Evolutionary conservation across 768 basidiomycete species (phyloP).

Genomic region (Saitozyma podzolica): DNA sequence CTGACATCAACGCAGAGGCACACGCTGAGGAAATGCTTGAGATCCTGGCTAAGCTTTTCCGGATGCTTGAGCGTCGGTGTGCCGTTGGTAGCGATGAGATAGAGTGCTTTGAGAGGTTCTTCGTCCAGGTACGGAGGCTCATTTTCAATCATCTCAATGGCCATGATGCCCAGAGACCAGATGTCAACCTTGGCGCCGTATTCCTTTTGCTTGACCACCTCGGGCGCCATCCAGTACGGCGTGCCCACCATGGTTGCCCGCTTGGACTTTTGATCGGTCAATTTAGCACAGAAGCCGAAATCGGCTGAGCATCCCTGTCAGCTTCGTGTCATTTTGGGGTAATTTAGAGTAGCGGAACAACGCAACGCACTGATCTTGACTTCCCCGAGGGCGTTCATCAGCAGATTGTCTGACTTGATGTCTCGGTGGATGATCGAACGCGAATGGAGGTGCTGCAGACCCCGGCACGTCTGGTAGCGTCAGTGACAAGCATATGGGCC

Average conservation of each 20-base stretch:
- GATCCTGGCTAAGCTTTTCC: conserved; percentile 82
- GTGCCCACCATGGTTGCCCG: conserved; percentile 98
- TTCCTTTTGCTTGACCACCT: conserved; percentile 95
- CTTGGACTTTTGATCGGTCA: conserved; percentile 95
- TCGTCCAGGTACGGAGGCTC: conserved; percentile 96
- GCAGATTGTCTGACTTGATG: conserved; percentile 94
- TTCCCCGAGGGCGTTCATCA: conserved; percentile 84
- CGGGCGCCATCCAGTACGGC: conserved; percentile 99
- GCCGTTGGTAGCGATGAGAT: conserved; percentile 97
- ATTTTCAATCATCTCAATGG: conserved; percentile 92
- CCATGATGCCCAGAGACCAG: conserved; percentile 93
- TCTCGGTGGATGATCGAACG: conserved; percentile 96
- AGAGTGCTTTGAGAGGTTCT: conserved; percentile 93
- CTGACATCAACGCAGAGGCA: conserved; percentile 96
- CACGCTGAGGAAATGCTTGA: conserved; percentile 96
- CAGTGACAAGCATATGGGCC: not conserved
- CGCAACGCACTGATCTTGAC: conserved; percentile 90
- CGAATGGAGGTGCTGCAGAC: conserved; percentile 85
- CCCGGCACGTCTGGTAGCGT: conserved; percentile 78
- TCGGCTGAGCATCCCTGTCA: conserved; percentile 62
- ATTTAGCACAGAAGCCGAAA: conserved; percentile 94
- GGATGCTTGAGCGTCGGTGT: conserved; percentile 97
- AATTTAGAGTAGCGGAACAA: not conserved
- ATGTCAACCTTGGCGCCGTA: conserved; percentile 99
- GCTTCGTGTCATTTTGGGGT: not conserved